These are phyloP conservation scores for Abrus precatorius DNA, from an alignment of 306 rosid species.

Conservation along the genomic window DNA sequence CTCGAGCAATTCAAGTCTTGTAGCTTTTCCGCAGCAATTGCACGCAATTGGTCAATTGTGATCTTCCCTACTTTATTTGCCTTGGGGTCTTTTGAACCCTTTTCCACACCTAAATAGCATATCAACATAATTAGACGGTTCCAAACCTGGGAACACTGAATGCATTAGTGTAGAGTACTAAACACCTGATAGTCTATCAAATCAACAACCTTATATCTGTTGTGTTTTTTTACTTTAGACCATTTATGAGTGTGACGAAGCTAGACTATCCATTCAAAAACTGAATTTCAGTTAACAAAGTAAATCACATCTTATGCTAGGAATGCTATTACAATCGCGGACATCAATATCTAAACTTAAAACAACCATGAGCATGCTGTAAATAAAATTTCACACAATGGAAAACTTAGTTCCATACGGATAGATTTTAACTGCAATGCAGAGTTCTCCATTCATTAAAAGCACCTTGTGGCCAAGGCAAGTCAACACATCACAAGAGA, in stretches of 20 bases:
- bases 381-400: conserved; percentile 2
- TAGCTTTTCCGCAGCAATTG: conserved; percentile 90
- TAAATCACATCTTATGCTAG: not conserved
- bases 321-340: conserved; percentile 3
- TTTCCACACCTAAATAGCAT: conserved; percentile 78
- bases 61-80: conserved; percentile 81
- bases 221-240: conserved; percentile 8
- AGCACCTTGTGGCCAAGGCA: not conserved
- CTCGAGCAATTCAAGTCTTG: conserved; percentile 93
- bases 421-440: conserved; percentile 10
- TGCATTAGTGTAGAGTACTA: not conserved
- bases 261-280: conserved; percentile 15
- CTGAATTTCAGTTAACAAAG: conserved; percentile 3
- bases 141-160: not conserved
- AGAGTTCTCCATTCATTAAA: not conserved
- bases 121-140: conserved; percentile 13
- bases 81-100: conserved; percentile 94
- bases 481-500: not conserved
- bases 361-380: not conserved
- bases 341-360: not conserved
- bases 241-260: not conserved
- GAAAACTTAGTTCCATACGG: conserved; percentile 6
- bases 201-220: conserved; percentile 27
- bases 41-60: conserved; percentile 83
- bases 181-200: conserved; percentile 5